Conservation (phyloP, 2,329 filamentous ascomycete species). For the Botrytis sinoallii region DNA sequence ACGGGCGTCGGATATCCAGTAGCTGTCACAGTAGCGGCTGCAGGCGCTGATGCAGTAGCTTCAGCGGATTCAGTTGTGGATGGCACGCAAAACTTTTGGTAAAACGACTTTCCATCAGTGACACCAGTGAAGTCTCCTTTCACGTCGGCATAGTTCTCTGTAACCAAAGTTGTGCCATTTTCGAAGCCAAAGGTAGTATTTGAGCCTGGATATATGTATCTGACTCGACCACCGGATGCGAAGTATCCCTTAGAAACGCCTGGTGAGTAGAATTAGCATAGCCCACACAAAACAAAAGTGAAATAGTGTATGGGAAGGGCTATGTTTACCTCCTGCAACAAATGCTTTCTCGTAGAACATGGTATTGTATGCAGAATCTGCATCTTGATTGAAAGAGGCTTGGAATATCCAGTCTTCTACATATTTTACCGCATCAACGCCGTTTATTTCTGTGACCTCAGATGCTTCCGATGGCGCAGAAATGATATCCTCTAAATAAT, state of each 20-base stretch:
- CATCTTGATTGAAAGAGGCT: conserved; percentile 41
- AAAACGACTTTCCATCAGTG: conserved; percentile 34
- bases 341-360: conserved; percentile 41
- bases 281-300: neutral
- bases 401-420: conserved; percentile 46
- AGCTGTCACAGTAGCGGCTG: conserved; percentile 21
- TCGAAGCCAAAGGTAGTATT: conserved; percentile 42
- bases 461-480: conserved; percentile 44
- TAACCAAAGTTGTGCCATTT: conserved; percentile 39
- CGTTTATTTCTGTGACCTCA: conserved; percentile 54
- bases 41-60: conserved; percentile 8
- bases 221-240: conserved; percentile 38
- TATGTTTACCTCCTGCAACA: conserved; percentile 21
- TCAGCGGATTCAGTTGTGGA: neutral
- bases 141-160: conserved; percentile 40
- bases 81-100: conserved; percentile 29
- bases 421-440: conserved; percentile 49
- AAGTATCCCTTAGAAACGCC: conserved; percentile 38
- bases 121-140: conserved; percentile 38
- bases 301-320: neutral
- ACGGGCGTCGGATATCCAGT: conserved; percentile 33
- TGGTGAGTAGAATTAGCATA: neutral
- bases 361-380: conserved; percentile 43
- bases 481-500: conserved; percentile 42
- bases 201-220: conserved; percentile 41